Base-by-base conservation (phyloP, 768 basidiomycete genomes). In the Leucocoprinus birnbaumii region DNA sequence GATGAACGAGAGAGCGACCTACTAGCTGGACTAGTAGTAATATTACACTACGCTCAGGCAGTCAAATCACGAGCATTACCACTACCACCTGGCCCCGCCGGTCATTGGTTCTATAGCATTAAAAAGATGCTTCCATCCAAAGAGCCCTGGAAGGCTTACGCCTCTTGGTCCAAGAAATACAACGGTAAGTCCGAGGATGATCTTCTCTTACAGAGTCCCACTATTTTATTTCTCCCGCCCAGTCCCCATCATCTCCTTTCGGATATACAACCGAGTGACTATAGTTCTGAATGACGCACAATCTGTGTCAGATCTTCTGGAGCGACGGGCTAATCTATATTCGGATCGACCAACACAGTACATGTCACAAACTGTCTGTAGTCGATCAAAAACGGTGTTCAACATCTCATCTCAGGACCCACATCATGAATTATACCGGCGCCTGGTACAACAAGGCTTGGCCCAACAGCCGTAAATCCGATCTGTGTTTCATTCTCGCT, bases 271-370 rank as follows among this genome's bases (percentile, higher is more conserved):
- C 55, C 68, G 66, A n/a, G 68, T 66, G 19, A 68, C 78, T 22
- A 61, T 85, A 46, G 71, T 84, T 40, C 68, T 85, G 8, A 84
- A 82, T 64, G 73, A 72, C 45, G 67, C 69, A 44, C 59, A 63
- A 22, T 66, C 77, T 7, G 73, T 80, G 3, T 64, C 69, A 48
- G 75, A 82, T 25, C 70, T 86, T 3, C 72, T 86, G 7, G 78
- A 79, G 50, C 71, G 72, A 54, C 76, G 83, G 19, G 75, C 80
- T 25, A 65, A 64, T 42, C 76, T 78, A 31, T 85, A 85, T 58
- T 84, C 82, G 4, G 82, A 82, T 57, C 75, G 83, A 7, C 82
- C 81, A 2, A 67, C 67, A 49, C 68, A 67, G 5, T 72, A 71
- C 67, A 77, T 80, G 74, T 75, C 68, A 56, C 66, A 72, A 49